Evolutionary conservation across 768 basidiomycete genomes (phyloP).

Genomic region (Russula griseocarnosa): DNA sequence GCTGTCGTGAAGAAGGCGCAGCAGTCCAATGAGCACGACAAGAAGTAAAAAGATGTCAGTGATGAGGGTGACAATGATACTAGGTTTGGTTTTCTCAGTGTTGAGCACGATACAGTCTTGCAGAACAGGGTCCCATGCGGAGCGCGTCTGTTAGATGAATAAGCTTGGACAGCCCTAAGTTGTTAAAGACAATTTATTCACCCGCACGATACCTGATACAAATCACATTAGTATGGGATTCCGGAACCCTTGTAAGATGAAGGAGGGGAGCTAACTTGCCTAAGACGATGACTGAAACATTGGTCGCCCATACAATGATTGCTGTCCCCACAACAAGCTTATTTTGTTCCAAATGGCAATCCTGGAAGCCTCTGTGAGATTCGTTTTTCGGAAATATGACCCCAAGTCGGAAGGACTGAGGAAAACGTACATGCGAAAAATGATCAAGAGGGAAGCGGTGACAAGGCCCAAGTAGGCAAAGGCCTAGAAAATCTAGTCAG

Average conservation of each 20-base stretch:
- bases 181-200: neutral
- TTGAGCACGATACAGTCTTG: neutral
- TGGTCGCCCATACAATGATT: neutral
- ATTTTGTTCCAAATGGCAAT: slow-evolving; percentile 2
- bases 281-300: neutral
- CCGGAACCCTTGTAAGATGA: too few relatives aligned
- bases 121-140: neutral
- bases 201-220: neutral
- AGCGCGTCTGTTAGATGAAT: neutral
- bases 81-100: neutral
- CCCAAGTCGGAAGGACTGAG: neutral
- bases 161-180: neutral
- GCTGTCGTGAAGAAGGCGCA: neutral
- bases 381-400: neutral
- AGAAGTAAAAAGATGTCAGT: neutral
- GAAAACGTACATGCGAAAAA: neutral
- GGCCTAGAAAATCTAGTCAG: neutral
- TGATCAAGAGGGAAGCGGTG: neutral
- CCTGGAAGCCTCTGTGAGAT: neutral
- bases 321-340: neutral
- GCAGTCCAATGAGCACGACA: neutral
- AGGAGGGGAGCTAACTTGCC: neutral
- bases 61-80: neutral
- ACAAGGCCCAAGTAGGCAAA: neutral
- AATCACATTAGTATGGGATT: too few relatives aligned